Conservation (phyloP, 306 rosid genomes). For the Carpinus viminea region DNA sequence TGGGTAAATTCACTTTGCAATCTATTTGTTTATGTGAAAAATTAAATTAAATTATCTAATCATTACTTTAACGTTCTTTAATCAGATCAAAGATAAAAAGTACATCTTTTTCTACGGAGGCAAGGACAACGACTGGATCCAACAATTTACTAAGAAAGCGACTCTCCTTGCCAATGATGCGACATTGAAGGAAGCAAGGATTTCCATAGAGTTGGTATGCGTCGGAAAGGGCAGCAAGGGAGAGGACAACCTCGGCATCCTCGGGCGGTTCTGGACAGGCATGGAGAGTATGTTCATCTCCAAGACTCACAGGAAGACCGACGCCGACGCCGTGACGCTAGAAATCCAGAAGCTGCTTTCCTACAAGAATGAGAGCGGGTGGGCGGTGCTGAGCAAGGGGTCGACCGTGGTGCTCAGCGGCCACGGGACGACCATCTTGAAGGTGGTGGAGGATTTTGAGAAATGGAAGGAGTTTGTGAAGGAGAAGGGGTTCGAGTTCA, state of each 20-base stretch:
- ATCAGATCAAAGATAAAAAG: constrained; percentile 34
- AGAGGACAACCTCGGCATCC: constrained; percentile 26
- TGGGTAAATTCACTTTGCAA: constrained; percentile 22
- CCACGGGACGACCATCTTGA: constrained; percentile 28
- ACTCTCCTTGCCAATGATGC: constrained; percentile 25
- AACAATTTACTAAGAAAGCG: constrained; percentile 28
- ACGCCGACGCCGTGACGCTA: constrained; percentile 1
- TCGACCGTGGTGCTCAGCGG: constrained; percentile 28
- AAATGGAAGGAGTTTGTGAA: constrained; percentile 35
- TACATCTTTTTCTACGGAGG: constrained; percentile 45
- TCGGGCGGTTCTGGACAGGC: constrained; percentile 35
- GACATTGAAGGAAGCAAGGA: constrained; percentile 26
- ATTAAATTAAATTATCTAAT: too few relatives aligned
- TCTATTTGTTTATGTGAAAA: too few relatives aligned
- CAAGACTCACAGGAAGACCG: constrained; percentile 13
- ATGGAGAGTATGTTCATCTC: constrained; percentile 31
- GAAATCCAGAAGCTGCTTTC: constrained; percentile 38
- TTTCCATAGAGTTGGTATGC: constrained; percentile 18
- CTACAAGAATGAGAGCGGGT: constrained; percentile 40
- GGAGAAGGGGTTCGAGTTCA: constrained; percentile 31
- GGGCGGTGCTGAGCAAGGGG: constrained; percentile 41
- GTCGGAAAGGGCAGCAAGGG: constrained; percentile 37
- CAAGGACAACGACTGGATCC: constrained; percentile 29
- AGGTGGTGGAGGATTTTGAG: constrained; percentile 39
- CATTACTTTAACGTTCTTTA: background rate